Base-by-base conservation (phyloP, 192 early-diverging fungal genomes). In the Mortierella antarctica region DNA sequence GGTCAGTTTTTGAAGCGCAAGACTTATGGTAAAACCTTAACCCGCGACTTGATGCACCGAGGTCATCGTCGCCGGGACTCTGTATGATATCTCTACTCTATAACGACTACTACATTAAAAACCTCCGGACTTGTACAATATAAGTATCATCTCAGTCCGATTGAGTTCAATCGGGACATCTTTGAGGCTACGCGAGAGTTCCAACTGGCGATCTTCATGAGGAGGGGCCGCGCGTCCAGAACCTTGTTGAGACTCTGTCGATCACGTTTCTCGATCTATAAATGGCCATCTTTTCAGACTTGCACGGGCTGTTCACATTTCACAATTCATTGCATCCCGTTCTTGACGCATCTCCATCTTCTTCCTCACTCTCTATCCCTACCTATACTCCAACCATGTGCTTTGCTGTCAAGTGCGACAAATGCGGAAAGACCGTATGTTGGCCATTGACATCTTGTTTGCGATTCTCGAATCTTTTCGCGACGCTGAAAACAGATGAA, bases 391-490 rank as follows among this genome's bases (percentile, higher is more conserved):
- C 40, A 49, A 64, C 17, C 49, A 76, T 76, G 74, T 76, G 74
- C 61, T 76, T 53, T 61, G 66, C 74, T 51, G 74, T 76, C 60
- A 76, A 76, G 61, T 76, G 74, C 54, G 51, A 68, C 54, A 57
- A 76, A 60, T 76, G 74, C 61, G 56, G 57, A 51, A 76, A 76
- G 66, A 76, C 74, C 11, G 74, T 69, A 69, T 58, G 66, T 50
- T 4, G 53, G 17, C 11, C 4, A 12, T 3, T n/a, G 18, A 2
- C 2, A 48, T 5, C 12, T 3, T 57, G 9, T 17, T 40, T 4
- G 8, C 11, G n/a, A 7, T 62, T 56, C 11, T 52, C 13, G 54
- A 21, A 42, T 45, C 64, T 44, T 8, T 8, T 5, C 40, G 41
- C 15, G 3, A 5, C 46, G 14, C 40, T 49, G 10, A 17, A 48